Conservation (phyloP, 2,329 filamentous ascomycete genomes). For the Pseudogymnoascus sp. region DNA sequence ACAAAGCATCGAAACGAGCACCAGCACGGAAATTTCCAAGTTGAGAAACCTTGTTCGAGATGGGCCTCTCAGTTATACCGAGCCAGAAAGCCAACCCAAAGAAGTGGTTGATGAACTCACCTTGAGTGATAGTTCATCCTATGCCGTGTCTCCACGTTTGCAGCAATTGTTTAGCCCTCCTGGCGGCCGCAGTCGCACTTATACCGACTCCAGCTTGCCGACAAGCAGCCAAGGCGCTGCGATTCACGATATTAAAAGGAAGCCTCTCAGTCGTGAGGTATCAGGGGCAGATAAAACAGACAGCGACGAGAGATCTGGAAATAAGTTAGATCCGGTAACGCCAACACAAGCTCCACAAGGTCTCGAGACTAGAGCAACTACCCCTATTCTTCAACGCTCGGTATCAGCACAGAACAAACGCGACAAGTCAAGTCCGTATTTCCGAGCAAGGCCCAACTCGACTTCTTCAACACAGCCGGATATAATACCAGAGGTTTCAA, state of each 20-base stretch:
- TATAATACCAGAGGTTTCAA: not conserved
- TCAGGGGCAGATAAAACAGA: not conserved
- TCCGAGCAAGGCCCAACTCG: not conserved
- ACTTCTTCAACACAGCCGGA: not conserved
- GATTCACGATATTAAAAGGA: not conserved
- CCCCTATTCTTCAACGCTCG: not conserved
- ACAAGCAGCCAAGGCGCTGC: not conserved
- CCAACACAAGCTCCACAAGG: not conserved
- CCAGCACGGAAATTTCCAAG: not conserved
- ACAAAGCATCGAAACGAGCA: not conserved
- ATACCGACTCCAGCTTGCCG: not conserved
- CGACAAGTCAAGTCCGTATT: constrained; percentile 6
- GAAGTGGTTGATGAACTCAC: not conserved
- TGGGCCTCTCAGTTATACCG: not conserved
- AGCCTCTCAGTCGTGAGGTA: not conserved
- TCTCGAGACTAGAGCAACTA: not conserved
- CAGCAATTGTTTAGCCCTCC: not conserved
- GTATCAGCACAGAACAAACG: constrained; percentile 5
- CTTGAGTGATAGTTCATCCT: not conserved
- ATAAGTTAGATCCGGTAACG: not conserved
- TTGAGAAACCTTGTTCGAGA: not conserved
- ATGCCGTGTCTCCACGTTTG: not conserved
- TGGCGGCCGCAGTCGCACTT: not conserved
- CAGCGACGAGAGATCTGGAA: not conserved
- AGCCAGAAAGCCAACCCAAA: not conserved